A percentile compares a stretch with the other conserved stretches of the same genome.
phyloP scores from a whole-genome alignment of 2,329 filamentous ascomycete genomes.

The Hypoxylon sp. region DNA sequence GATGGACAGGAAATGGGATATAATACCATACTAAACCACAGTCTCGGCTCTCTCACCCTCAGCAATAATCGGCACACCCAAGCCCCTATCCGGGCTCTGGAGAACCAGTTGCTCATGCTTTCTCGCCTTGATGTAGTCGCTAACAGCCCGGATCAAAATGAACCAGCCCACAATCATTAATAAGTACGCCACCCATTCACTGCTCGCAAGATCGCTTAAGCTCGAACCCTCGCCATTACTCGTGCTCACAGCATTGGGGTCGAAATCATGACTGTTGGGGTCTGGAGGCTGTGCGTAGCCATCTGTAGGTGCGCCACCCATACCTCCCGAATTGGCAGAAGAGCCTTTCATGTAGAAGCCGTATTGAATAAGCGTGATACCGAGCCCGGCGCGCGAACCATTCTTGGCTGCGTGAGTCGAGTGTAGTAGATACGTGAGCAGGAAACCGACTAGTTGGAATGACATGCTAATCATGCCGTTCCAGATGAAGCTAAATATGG shows the following conservation, averaged over 20 bases:
- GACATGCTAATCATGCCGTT: constrained; percentile 98
- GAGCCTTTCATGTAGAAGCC: constrained; percentile 93
- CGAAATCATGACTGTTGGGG: constrained; percentile 91
- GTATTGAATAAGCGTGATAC: constrained; percentile 95
- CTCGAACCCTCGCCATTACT: constrained; percentile 59
- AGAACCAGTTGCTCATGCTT: constrained; percentile 93
- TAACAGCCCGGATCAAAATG: constrained; percentile 92
- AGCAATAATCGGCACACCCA: constrained; percentile 88
- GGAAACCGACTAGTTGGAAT: constrained; percentile 96
- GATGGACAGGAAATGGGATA: constrained; percentile 7
- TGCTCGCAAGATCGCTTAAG: constrained; percentile 74
- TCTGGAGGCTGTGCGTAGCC: constrained; percentile 81
- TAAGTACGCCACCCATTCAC: constrained; percentile 91
- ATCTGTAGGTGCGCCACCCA: constrained; percentile 64
- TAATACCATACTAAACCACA: constrained; percentile 69
- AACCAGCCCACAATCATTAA: constrained; percentile 99
- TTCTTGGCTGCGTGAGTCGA: constrained; percentile 99
- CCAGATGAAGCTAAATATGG: constrained; percentile 89
- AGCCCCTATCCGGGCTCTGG: constrained; percentile 90
- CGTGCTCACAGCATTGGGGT: constrained; percentile 74
- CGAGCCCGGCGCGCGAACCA: constrained; percentile 92
- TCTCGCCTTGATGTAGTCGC: constrained; percentile 88
- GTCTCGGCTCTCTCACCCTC: constrained; percentile 85
- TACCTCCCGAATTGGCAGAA: constrained; percentile 60
- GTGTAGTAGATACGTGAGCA: constrained; percentile 97